Evolutionary conservation across 768 basidiomycete genomes (phyloP), one percentile per base, ranked within the genome.

Genomic region (Galerina marginata): DNA sequence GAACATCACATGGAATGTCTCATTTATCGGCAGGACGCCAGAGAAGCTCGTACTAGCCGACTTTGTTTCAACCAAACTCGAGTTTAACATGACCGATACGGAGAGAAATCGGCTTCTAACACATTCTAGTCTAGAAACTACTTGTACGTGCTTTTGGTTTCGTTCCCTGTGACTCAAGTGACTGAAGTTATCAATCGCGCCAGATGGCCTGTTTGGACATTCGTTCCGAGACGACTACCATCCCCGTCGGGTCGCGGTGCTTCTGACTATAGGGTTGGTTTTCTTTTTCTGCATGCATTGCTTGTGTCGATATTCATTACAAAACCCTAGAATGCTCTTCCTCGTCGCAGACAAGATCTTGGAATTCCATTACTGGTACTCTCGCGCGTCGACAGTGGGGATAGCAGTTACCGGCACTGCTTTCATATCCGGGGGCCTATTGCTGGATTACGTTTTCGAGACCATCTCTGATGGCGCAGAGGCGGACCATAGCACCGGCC

Each of bases 341-440:
- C 29, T 45, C 20, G 10, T 58, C 15, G 4, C 65, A n/a, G 46
- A 47, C 5, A 45, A 45, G 7, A 1, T 68, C 29, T 60, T 75
- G 5, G 50, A 64, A 16, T 43, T 69, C 29, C 59, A 69, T 44
- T 79, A 77, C 57, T 77, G 77, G 78, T 77, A 66, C 52, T 73
- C 72, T 0, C 70, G 74, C 25, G 68, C 64, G 47, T 71, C 75
- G 0, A 77, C 72, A 2, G 70, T 68, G 10, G 71, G 71, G 4
- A 72, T 79, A 44, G 71, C 72, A 40, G 64, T 67, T 14, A 5
- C 60, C 0, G 72, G 72, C 15, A 69, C 61, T 1, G 29, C 58
- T 9, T 57, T 75, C 16, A 16, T 71, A 0, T 68, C 71, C 6
- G 25, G 58, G n/a, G 59, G 61, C 16, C 44, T 56, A 2, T 23